Conservation (phyloP, 805 yeast species). For the Spathaspora passalidarum region DNA sequence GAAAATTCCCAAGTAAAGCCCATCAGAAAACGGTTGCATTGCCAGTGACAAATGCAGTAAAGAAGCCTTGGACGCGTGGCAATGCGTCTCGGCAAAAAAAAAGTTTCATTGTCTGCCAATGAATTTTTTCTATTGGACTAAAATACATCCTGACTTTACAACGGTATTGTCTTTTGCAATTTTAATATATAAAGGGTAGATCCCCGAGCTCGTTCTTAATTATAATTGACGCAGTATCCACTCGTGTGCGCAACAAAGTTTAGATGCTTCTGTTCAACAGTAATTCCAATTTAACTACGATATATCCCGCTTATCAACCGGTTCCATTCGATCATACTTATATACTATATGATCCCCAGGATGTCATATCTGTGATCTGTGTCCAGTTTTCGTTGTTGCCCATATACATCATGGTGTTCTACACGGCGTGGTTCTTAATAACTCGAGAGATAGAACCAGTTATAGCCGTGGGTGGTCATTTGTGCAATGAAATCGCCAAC, state of each 20-base stretch:
- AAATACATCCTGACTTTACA: too few species aligned
- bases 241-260: background rate
- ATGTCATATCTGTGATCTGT: slow-evolving; percentile 52
- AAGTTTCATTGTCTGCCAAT: background rate
- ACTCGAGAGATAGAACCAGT: slow-evolving; percentile 86
- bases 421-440: slow-evolving; percentile 78
- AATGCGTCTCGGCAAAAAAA: background rate
- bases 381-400: slow-evolving; percentile 83
- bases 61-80: background rate
- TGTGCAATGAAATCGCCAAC: slow-evolving; percentile 71
- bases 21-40: background rate
- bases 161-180: too few species aligned
- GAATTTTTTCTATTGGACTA: too few species aligned
- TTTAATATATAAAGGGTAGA: too few species aligned
- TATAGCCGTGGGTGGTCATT: slow-evolving; percentile 81
- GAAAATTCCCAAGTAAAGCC: background rate
- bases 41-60: background rate
- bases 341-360: slow-evolving; percentile 72
- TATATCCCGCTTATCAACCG: slow-evolving; percentile 20
- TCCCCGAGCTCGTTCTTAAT: too few species aligned
- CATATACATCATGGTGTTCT: slow-evolving; percentile 70
- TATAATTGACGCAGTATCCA: too few species aligned
- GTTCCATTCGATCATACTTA: slow-evolving; percentile 84
- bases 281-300: background rate
- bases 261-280: slow-evolving; percentile 1